Conservation (phyloP, 306 rosid species). For the Lathyrus sativus region DNA sequence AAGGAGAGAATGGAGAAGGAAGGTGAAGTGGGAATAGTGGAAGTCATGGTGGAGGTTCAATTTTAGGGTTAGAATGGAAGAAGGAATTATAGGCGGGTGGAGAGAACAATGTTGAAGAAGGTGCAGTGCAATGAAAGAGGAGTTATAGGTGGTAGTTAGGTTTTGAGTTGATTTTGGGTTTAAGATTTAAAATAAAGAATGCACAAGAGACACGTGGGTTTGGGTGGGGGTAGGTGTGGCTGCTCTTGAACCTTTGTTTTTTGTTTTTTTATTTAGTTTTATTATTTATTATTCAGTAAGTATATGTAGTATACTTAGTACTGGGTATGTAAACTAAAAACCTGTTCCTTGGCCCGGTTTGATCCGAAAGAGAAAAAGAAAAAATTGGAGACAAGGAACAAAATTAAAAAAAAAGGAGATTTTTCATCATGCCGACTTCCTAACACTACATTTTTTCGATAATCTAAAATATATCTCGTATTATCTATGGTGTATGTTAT, state of each 20-base stretch:
- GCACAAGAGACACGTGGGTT: neutral
- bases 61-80: constrained; percentile 38
- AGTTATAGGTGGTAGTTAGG: neutral
- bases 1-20: constrained; percentile 42
- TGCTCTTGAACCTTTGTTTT: neutral
- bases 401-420: no score
- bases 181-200: neutral
- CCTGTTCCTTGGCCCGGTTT: no score
- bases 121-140: neutral
- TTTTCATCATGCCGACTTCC: no score
- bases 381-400: no score
- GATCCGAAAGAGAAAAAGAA: no score
- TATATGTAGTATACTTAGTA: no score
- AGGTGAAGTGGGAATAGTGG: constrained; percentile 42
- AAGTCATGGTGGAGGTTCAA: constrained; percentile 49
- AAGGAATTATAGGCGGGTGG: neutral
- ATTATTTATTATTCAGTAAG: no score
- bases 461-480: no score
- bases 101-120: constrained; percentile 18
- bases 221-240: constrained; percentile 23
- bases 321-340: no score
- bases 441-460: no score
- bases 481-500: no score
- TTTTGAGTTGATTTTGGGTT: neutral
- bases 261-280: neutral